Evolutionary conservation across 257 asterid species (phyloP).

Genomic region (Scutellaria baicalensis): DNA sequence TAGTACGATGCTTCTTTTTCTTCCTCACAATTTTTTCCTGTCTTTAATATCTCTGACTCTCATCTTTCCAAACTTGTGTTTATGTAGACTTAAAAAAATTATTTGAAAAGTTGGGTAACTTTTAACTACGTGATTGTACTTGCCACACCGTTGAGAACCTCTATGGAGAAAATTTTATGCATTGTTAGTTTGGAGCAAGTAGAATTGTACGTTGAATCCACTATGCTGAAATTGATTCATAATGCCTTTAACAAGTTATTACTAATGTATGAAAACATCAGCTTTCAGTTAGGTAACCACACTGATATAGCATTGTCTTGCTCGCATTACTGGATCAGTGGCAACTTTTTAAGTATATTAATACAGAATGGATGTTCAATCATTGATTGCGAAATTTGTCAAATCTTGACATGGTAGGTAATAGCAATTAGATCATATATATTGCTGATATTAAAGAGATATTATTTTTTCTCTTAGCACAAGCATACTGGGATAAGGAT

Average conservation of each 20-base stretch:
- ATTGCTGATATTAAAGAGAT: neutral
- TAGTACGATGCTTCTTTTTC: slow-evolving; percentile 43
- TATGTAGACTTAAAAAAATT: neutral
- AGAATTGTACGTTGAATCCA: neutral
- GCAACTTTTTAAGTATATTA: neutral
- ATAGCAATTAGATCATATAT: neutral
- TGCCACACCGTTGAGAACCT: neutral
- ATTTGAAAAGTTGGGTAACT: too few species aligned
- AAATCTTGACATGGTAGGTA: neutral
- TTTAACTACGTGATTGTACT: neutral
- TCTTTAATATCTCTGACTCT: neutral
- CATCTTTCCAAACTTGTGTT: neutral
- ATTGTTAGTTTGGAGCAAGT: neutral
- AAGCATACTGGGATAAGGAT: neutral
- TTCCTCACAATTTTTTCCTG: neutral
- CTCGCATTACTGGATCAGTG: neutral
- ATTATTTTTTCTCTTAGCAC: neutral
- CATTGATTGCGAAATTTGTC: neutral
- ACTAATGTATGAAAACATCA: neutral
- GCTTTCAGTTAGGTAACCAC: neutral
- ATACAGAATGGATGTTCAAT: neutral
- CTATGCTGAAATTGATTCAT: neutral
- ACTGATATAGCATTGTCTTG: neutral
- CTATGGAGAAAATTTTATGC: neutral
- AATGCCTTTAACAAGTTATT: neutral